Percentiles rank a stretch among this genome's conserved stretches.
Evolutionary conservation across 1,284 basidiomycete species (phyloP).

Genomic region (Melanopsichium pennsylvanicum): DNA sequence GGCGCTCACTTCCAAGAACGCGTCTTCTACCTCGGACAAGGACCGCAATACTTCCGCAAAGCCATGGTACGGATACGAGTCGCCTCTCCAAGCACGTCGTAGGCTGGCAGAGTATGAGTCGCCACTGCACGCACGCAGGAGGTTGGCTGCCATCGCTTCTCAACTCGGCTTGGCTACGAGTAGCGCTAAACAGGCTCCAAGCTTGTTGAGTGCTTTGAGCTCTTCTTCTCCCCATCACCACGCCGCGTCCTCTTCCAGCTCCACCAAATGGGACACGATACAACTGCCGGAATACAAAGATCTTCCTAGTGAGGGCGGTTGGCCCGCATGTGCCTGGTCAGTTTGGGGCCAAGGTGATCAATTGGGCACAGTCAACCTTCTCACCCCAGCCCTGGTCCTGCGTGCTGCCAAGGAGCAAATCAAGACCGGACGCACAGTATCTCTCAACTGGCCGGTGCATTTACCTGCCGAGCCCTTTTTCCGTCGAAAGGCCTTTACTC

Average conservation of each 20-base stretch:
- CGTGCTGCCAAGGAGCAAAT: conserved; percentile 74
- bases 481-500: conserved; percentile 34
- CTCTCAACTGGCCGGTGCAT: conserved; percentile 57
- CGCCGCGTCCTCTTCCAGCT: not conserved
- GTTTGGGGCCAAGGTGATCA: conserved; percentile 77
- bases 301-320: conserved; percentile 52
- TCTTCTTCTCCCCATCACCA: conserved; percentile 6
- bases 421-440: conserved; percentile 58
- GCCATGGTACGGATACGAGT: conserved; percentile 41
- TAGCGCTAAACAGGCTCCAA: conserved; percentile 27
- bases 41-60: conserved; percentile 9
- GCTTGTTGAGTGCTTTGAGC: conserved; percentile 12
- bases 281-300: conserved; percentile 44
- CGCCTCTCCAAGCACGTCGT: conserved; percentile 26
- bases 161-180: conserved; percentile 47
- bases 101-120: conserved; percentile 32
- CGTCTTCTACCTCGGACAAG: conserved; percentile 11
- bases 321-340: conserved; percentile 71
- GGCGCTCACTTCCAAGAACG: conserved; percentile 37
- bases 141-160: conserved; percentile 46
- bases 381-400: conserved; percentile 74
- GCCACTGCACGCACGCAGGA: conserved; percentile 36
- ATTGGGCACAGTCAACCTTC: conserved; percentile 75
- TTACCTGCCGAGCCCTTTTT: conserved; percentile 55
- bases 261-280: conserved; percentile 35